A percentile compares a stretch with the other conserved stretches of the same genome.
Evolutionary conservation across 2,329 filamentous ascomycete genomes (phyloP).

Genomic region (Neopestalotiopsis sp.): DNA sequence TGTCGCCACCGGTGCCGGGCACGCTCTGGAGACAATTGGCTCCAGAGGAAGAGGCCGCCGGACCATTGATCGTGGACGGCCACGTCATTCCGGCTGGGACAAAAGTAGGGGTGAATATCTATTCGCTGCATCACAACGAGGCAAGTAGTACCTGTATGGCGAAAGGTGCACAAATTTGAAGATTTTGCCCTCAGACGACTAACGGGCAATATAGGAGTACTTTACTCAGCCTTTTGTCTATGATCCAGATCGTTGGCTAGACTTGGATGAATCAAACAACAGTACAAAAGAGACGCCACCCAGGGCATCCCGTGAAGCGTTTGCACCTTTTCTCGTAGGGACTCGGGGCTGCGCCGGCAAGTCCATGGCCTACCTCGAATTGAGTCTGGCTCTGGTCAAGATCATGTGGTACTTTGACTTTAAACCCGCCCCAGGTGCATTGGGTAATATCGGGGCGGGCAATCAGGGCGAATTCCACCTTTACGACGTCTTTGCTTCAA

Average conservation of each 20-base stretch:
- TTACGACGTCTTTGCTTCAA: not conserved
- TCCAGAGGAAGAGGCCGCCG: slow-evolving; percentile 11
- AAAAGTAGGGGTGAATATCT: slow-evolving; percentile 39
- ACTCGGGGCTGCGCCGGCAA: slow-evolving; percentile 42
- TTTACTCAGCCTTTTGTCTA: not conserved
- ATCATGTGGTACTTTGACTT: slow-evolving; percentile 27
- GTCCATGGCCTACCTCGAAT: slow-evolving; percentile 30
- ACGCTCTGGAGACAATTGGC: slow-evolving; percentile 38
- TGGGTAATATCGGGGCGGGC: not conserved
- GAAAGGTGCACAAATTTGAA: too few relatives aligned
- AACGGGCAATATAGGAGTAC: not conserved
- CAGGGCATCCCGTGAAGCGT: slow-evolving; percentile 22
- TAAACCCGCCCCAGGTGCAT: not conserved
- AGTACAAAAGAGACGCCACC: not conserved
- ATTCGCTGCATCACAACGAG: slow-evolving; percentile 41
- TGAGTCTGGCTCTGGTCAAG: slow-evolving; percentile 28
- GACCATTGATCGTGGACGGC: slow-evolving; percentile 30
- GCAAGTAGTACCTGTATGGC: not conserved
- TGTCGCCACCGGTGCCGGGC: slow-evolving; percentile 47
- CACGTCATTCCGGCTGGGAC: slow-evolving; percentile 38
- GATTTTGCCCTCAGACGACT: too few relatives aligned
- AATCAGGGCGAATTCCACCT: not conserved
- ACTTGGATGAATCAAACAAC: not conserved
- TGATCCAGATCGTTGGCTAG: not conserved
- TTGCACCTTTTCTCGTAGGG: slow-evolving; percentile 40